These are phyloP conservation scores for Rhizoctonia solani DNA, from an alignment of 1,284 basidiomycete species.

Conservation along the genomic window DNA sequence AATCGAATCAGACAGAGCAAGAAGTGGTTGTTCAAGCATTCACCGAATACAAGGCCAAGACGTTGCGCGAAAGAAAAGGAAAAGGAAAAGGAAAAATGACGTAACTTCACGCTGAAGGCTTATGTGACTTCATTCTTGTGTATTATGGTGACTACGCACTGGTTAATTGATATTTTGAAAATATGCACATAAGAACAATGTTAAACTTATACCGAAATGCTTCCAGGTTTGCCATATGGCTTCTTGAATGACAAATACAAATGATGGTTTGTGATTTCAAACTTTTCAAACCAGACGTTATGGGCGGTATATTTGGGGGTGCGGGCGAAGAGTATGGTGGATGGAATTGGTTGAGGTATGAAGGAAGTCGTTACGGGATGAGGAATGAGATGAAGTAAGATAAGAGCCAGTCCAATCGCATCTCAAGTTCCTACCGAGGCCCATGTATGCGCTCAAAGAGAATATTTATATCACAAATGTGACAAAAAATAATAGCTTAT, in stretches of 20 bases:
- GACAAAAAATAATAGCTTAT: too few species aligned
- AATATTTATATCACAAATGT: too few species aligned
- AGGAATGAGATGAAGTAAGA: slow-evolving; percentile 52
- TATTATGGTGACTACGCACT: too few species aligned
- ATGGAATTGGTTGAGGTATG: too few species aligned
- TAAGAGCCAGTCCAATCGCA: too few species aligned
- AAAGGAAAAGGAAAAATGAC: too few species aligned
- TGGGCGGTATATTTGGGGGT: slow-evolving; percentile 55
- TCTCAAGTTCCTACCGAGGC: too few species aligned
- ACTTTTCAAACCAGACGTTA: slow-evolving; percentile 68
- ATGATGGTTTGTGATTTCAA: too few species aligned
- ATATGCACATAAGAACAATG: slow-evolving; percentile 16
- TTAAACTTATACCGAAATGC: slow-evolving; percentile 63
- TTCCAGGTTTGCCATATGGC: too few species aligned
- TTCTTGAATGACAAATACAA: too few species aligned
- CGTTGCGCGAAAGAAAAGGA: slow-evolving; percentile 36
- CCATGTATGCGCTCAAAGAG: too few species aligned
- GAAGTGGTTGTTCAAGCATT: slow-evolving; percentile 49
- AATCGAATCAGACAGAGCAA: slow-evolving; percentile 47
- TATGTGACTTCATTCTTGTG: background rate
- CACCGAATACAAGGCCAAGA: slow-evolving; percentile 44
- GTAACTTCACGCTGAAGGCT: too few species aligned
- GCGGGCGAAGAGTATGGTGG: slow-evolving; percentile 55
- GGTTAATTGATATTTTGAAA: background rate
- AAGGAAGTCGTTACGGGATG: slow-evolving; percentile 78